These are phyloP conservation scores for Pulicaria dysenterica DNA, from an alignment of 129 eudicot genomes.

Conservation along the genomic window DNA sequence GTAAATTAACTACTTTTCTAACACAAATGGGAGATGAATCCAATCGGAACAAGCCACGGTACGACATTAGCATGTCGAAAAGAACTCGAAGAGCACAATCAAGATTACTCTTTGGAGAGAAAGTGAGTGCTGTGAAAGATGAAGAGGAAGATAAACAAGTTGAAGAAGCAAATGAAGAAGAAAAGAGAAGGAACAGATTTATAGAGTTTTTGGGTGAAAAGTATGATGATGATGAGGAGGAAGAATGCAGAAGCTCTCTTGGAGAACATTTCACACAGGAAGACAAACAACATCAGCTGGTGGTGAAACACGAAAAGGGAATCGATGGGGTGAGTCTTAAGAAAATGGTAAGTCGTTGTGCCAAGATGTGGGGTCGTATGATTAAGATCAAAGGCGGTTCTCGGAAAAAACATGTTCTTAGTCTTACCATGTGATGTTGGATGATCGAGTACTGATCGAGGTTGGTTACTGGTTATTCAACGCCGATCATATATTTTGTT, in stretches of 20 bases:
- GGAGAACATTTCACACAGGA: constrained; percentile 58
- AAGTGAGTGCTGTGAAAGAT: constrained; percentile 34
- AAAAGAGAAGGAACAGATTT: constrained; percentile 28
- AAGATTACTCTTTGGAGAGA: constrained; percentile 25
- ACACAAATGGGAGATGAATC: constrained; percentile 54
- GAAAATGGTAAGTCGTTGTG: constrained; percentile 51
- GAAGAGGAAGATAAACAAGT: constrained; percentile 13
- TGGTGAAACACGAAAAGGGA: constrained; percentile 46
- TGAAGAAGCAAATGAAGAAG: constrained; percentile 25
- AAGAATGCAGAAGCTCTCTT: constrained; percentile 50
- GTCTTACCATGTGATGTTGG: constrained; percentile 34
- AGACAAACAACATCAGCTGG: constrained; percentile 49
- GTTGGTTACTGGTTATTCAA: background rate
- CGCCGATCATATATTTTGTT: constrained; percentile 1
- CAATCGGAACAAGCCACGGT: constrained; percentile 40
- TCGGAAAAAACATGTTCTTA: constrained; percentile 38
- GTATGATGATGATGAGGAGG: constrained; percentile 26
- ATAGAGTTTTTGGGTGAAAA: constrained; percentile 20
- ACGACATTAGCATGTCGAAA: constrained; percentile 65
- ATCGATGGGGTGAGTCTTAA: constrained; percentile 35
- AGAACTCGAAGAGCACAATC: constrained; percentile 60
- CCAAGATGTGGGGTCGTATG: constrained; percentile 46
- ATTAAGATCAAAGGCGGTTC: constrained; percentile 59
- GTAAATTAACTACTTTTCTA: background rate
- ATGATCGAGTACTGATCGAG: constrained; percentile 1